Percentiles rank a stretch among this genome's conserved stretches.
Evolutionary conservation across 805 yeast genomes (phyloP).

Genomic region (Tetrapisispora pingtungensis): DNA sequence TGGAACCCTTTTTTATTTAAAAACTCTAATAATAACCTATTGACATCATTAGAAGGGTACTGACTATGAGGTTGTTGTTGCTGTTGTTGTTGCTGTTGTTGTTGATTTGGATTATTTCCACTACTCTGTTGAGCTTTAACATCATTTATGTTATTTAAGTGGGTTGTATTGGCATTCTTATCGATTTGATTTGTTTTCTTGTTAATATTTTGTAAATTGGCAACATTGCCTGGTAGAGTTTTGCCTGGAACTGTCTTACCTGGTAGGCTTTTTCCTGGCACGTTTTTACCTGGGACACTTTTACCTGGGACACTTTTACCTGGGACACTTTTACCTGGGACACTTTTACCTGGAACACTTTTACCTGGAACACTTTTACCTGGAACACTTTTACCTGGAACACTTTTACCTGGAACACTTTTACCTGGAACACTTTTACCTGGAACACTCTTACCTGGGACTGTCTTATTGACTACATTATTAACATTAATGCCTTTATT

Average conservation of each 20-base stretch:
- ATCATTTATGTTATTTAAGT: not conserved
- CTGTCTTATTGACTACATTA: not conserved
- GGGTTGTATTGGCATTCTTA: not conserved
- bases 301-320: not conserved
- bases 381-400: not conserved
- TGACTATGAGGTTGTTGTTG: constrained; percentile 21
- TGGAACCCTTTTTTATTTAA: constrained; percentile 88
- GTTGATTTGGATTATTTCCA: not conserved
- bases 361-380: not conserved
- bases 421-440: not conserved
- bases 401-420: not conserved
- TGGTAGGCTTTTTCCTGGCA: not conserved
- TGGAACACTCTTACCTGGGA: not conserved
- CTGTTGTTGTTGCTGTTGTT: not conserved
- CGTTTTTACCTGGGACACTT: not conserved
- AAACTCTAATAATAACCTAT: constrained; percentile 85
- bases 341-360: not conserved
- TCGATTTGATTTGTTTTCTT: not conserved
- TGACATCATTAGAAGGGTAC: constrained; percentile 70
- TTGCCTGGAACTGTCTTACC: not conserved
- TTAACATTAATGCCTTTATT: not conserved
- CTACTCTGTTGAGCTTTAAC: not conserved
- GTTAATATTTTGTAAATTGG: not conserved
- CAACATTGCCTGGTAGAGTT: not conserved
- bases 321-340: not conserved